These are phyloP conservation scores for Tremella yokohamensis DNA, from an alignment of 768 basidiomycete genomes.

Conservation along the genomic window DNA sequence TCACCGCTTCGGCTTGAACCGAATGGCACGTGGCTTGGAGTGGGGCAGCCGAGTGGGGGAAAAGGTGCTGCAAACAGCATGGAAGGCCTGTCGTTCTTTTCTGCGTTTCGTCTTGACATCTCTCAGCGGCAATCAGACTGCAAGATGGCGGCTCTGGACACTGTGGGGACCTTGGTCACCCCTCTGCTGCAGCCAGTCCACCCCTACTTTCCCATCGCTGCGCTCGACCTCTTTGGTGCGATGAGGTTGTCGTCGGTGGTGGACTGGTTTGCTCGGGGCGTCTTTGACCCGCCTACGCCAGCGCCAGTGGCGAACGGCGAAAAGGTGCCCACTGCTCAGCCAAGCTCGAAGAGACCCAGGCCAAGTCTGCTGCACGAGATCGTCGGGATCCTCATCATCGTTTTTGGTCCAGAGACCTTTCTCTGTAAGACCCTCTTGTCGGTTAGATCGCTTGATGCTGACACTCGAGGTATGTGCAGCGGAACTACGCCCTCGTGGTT, in stretches of 20 bases:
- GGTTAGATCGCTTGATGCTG: constrained; percentile 2
- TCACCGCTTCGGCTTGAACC: too few species aligned
- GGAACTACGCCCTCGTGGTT: constrained; percentile 68
- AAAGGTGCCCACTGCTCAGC: background rate
- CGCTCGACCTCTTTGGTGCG: constrained; percentile 36
- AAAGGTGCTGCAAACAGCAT: too few species aligned
- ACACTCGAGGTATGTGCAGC: constrained; percentile 31
- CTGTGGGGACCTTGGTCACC: background rate
- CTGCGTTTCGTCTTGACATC: too few species aligned
- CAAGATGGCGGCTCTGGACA: background rate
- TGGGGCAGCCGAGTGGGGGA: too few species aligned
- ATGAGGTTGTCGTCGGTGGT: constrained; percentile 33
- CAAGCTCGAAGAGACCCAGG: constrained; percentile 6
- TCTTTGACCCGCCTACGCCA: constrained; percentile 23
- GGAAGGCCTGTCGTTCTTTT: too few species aligned
- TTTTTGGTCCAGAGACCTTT: constrained; percentile 50
- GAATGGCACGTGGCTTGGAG: too few species aligned
- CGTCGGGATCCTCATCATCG: constrained; percentile 40
- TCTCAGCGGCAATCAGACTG: too few species aligned
- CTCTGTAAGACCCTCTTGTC: constrained; percentile 27
- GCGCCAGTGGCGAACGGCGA: constrained; percentile 2
- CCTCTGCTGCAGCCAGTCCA: constrained; percentile 19
- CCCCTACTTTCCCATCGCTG: constrained; percentile 27
- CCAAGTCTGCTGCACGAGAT: constrained; percentile 39
- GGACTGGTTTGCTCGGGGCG: constrained; percentile 36